These are phyloP conservation scores for Lepiota brunneoincarnata DNA, from an alignment of 768 basidiomycete genomes.

Conservation along the genomic window DNA sequence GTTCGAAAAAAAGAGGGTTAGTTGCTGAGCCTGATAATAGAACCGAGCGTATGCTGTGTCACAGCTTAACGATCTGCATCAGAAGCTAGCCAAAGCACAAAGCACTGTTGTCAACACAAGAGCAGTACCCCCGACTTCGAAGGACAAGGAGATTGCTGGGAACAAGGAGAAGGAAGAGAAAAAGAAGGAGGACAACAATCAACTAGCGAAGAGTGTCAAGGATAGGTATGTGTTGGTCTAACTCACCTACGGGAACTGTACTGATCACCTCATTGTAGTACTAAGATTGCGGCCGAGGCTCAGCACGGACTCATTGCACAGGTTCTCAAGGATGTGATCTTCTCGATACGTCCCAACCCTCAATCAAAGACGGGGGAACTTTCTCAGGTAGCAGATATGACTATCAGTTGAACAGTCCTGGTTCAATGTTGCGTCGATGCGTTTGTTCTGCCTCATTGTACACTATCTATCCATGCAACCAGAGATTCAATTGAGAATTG, in stretches of 20 bases:
- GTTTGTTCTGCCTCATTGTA: no score
- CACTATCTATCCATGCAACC: background rate
- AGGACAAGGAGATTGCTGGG: conserved; percentile 41
- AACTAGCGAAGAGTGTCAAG: conserved; percentile 84
- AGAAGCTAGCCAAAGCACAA: conserved; percentile 81
- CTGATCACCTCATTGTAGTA: conserved; percentile 40
- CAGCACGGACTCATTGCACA: conserved; percentile 94
- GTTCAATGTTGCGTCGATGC: no score
- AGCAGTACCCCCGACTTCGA: conserved; percentile 49
- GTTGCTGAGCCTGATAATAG: conserved; percentile 36
- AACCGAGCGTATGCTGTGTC: conserved; percentile 93
- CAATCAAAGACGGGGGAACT: conserved; percentile 26
- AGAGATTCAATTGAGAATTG: background rate
- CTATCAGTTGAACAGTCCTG: conserved; percentile 36
- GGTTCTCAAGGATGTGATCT: conserved; percentile 89
- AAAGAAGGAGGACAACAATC: conserved; percentile 81
- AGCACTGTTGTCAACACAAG: conserved; percentile 55
- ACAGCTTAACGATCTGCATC: conserved; percentile 85
- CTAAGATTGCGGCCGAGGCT: conserved; percentile 85
- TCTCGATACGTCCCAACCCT: conserved; percentile 56
- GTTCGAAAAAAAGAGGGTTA: background rate
- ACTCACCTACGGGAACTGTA: background rate
- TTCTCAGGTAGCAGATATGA: conserved; percentile 43
- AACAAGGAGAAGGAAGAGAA: conserved; percentile 60
- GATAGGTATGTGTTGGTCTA: conserved; percentile 61